Evolutionary conservation across 805 yeast species (phyloP).

Genomic region (Phaffomyces opuntiae): DNA sequence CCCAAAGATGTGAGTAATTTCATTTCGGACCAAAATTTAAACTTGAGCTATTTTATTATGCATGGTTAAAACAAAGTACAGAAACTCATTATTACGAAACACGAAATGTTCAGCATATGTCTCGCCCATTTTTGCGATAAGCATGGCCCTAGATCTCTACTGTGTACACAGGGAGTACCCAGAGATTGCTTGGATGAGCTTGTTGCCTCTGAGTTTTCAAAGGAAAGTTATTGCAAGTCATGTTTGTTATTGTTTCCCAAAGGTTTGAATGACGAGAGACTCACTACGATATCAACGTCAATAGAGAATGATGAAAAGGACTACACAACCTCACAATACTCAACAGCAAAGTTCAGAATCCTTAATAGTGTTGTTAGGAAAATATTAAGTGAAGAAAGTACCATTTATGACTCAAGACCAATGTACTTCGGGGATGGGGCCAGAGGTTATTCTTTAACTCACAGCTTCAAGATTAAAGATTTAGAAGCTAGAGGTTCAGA

Average conservation of each 20-base stretch:
- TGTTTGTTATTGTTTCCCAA: slow-evolving; percentile 51
- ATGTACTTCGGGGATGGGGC: slow-evolving; percentile 55
- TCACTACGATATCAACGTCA: slow-evolving; percentile 28
- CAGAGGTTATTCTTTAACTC: slow-evolving; percentile 53
- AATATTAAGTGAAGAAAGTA: slow-evolving; percentile 60
- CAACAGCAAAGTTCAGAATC: slow-evolving; percentile 45
- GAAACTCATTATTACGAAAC: too few species aligned
- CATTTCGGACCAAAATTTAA: not conserved
- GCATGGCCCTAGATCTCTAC: slow-evolving; percentile 64
- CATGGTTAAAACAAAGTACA: too few species aligned
- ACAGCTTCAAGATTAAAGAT: slow-evolving; percentile 57
- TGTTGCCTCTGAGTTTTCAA: slow-evolving; percentile 33
- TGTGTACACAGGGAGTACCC: slow-evolving; percentile 49
- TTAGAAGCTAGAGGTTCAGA: slow-evolving; percentile 68
- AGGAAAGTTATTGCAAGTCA: slow-evolving; percentile 49
- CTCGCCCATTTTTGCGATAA: slow-evolving; percentile 73
- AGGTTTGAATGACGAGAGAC: slow-evolving; percentile 11
- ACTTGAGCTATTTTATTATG: not conserved
- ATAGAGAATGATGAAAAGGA: slow-evolving; percentile 8
- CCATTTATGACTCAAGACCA: slow-evolving; percentile 51
- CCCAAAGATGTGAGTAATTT: not conserved
- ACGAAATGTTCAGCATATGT: slow-evolving; percentile 34
- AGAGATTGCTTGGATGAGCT: slow-evolving; percentile 18
- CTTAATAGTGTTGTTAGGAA: slow-evolving; percentile 56
- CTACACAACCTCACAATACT: slow-evolving; percentile 56